phyloP scores from a whole-genome alignment of 1,139 yeast genomes.

The Hansenula lynferdii region DNA sequence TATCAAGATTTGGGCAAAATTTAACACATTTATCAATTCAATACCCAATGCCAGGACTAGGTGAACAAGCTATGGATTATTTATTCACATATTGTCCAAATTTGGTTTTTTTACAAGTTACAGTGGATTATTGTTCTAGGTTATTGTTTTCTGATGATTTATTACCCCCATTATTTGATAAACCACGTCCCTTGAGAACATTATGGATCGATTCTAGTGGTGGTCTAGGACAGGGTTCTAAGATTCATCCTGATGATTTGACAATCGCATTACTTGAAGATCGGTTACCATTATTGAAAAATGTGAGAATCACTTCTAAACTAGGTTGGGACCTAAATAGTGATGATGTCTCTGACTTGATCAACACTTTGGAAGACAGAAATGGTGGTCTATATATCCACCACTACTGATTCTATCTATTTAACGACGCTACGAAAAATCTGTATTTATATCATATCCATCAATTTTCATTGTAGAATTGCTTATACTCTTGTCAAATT shows the following conservation, averaged over 20 bases:
- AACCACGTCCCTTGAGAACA: slow-evolving; percentile 48
- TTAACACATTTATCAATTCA: slow-evolving; percentile 60
- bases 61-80: slow-evolving; percentile 65
- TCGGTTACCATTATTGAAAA: slow-evolving; percentile 61
- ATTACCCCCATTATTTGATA: slow-evolving; percentile 30
- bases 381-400: slow-evolving; percentile 32
- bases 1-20: slow-evolving; percentile 60
- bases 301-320: slow-evolving; percentile 64
- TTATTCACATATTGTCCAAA: slow-evolving; percentile 75
- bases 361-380: slow-evolving; percentile 37
- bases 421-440: slow-evolving; percentile 4
- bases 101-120: slow-evolving; percentile 53
- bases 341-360: slow-evolving; percentile 61
- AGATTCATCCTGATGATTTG: slow-evolving; percentile 82
- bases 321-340: slow-evolving; percentile 85
- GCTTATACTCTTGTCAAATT: not conserved
- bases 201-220: slow-evolving; percentile 83
- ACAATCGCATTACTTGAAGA: slow-evolving; percentile 80
- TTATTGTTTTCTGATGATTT: slow-evolving; percentile 58
- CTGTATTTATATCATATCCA: not conserved
- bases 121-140: slow-evolving; percentile 78
- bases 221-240: slow-evolving; percentile 76
- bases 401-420: slow-evolving; percentile 14
- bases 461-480: not conserved
- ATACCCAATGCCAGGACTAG: slow-evolving; percentile 85